These are phyloP conservation scores for Ophiostoma ulmi DNA, from an alignment of 2,329 filamentous ascomycete genomes.

Conservation along the genomic window DNA sequence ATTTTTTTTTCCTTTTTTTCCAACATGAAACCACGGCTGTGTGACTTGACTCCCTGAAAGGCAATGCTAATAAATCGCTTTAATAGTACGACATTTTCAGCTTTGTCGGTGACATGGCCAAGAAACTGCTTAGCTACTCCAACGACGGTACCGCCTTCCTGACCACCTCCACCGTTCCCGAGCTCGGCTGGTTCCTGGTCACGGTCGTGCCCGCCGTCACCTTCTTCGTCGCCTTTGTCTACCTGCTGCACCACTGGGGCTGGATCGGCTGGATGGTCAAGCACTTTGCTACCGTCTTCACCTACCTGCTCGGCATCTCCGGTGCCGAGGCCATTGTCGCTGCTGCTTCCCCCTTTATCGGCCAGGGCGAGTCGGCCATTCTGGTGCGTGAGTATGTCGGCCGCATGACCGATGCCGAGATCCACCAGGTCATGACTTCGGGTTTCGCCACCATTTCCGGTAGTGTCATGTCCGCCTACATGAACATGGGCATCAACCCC, in stretches of 20 bases:
- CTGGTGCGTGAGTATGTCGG: slow-evolving; percentile 81
- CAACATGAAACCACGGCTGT: neutral
- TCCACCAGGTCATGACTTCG: slow-evolving; percentile 89
- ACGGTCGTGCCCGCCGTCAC: slow-evolving; percentile 84
- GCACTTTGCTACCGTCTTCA: slow-evolving; percentile 87
- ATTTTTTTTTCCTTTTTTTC: neutral
- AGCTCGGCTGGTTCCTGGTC: slow-evolving; percentile 63
- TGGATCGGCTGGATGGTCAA: slow-evolving; percentile 83
- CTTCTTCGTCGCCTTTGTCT: slow-evolving; percentile 92
- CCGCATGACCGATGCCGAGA: slow-evolving; percentile 77
- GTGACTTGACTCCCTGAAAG: no score
- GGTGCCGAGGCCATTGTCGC: slow-evolving; percentile 92
- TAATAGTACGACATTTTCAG: slow-evolving; percentile 69
- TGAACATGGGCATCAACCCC: slow-evolving; percentile 73
- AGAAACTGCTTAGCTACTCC: slow-evolving; percentile 70
- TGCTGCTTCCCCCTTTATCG: slow-evolving; percentile 87
- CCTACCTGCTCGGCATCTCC: slow-evolving; percentile 81
- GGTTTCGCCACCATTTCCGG: slow-evolving; percentile 91
- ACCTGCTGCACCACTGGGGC: slow-evolving; percentile 75
- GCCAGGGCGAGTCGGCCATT: slow-evolving; percentile 91
- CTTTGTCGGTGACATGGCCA: slow-evolving; percentile 74
- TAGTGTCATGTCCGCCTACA: slow-evolving; percentile 80
- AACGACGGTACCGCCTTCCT: slow-evolving; percentile 69
- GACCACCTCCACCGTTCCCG: slow-evolving; percentile 42
- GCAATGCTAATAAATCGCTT: neutral